Evolutionary conservation across 176 grass and related monocot genomes (phyloP), one percentile per base, ranked within the genome.

Genomic region (Juncus inflexus): DNA sequence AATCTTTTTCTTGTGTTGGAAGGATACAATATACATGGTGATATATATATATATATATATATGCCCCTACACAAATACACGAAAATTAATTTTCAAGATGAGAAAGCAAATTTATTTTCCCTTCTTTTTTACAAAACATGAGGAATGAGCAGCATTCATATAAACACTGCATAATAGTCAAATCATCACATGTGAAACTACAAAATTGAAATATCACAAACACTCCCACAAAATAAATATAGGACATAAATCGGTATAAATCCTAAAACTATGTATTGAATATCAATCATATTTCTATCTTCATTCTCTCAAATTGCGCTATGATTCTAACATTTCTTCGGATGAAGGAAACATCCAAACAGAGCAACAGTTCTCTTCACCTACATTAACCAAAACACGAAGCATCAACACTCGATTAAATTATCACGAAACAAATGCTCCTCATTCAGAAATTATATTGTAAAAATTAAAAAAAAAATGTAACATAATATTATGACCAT

Each of bases 321-420:
- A 16, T 58, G 38, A 71, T 71, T 58, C 8, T 39, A 19, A 79
- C 52, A 55, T 15, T 65, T 90, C 76, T 64, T 73, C 58, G 1
- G 69, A 75, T 58, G 65, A 76, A 61, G 82, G 65, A 61, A 97
- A 92, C 55, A 74, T 84, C 94, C 94, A 99, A 57, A 89, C 55
- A 13, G 83, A 92, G 64, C 79, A 87, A 70, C 94, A 89, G 70
- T 92, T 99, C 65, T 89, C 83, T 60, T 89, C 73, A 56, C 85
- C 88, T 99, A 70, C 66, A 47, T 13, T 55, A 61, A 47, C 8
- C 61, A 69, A 64, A 7, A 54, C 7, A 53, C 39, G 1, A 3
- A 42, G 28, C 12, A 68, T 12, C 38, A 66, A 67, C 42, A 65
- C 15, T 35, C 14, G 3, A 60, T 52, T 1, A 15, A 61, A 49